Base-by-base conservation (phyloP, 805 yeast species). In the Scheffersomyces coipomensis region DNA sequence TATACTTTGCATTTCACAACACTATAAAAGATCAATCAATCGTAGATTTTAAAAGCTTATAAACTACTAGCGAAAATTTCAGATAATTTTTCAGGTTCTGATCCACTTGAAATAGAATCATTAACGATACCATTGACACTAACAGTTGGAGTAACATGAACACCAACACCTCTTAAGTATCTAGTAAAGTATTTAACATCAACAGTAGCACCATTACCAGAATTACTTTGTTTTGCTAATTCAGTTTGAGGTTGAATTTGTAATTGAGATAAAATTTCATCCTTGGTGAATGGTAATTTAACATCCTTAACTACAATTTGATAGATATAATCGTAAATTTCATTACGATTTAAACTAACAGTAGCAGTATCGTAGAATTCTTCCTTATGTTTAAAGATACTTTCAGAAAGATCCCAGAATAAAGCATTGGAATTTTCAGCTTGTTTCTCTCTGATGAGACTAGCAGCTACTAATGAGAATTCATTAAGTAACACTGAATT, bases 61-160 rank as follows among this genome's bases (percentile, higher is more conserved):
- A 56, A 48, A 25, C 45, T 43, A 15, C 51, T 29, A 44, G 66
- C 68, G 29, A 78, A 60, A 10, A 63, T 55, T 23, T 67, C 57
- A 11, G 70, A 57, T 44, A 78, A 60, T 21, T 71, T 72, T 2
- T 68, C 79, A 4, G 68, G 51, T 4, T 76, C 65, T 36, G 81
- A 76, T 7, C 88, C 78, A 31, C 88, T 79, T 50, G 83, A 85
- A 51, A 88, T 73, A 5, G 68, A 50, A 25, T 68, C 66, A 46
- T 74, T 76, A 17, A 71, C 69, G 35, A 84, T 76, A 1, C 96
- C 96, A 56, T 87, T 76, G 29, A 88, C 64, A 16, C 75, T 59
- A 11, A 86, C 85, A 4, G 93, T 82, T 16, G 96, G 96, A 3
- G 93, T 85, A n/a, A 85, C 82, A 55, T 88, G 96, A 27, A 85